Conservation (phyloP, 129 eudicot species). For the Rutidosis leptorrhynchoides region DNA sequence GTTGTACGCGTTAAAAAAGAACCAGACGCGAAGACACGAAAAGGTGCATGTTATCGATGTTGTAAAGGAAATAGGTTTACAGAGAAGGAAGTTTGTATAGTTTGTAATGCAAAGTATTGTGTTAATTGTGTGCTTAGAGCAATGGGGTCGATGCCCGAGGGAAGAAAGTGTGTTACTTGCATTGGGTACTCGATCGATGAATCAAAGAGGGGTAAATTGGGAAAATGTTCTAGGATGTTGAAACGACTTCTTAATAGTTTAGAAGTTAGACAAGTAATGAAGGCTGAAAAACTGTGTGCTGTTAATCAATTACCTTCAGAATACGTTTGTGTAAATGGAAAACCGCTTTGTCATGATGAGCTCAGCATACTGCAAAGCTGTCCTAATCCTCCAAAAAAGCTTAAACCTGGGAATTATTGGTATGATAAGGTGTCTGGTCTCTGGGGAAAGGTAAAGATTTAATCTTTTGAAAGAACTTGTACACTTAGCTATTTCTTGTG, state of each 20-base stretch:
- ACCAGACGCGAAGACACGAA: conserved; percentile 59
- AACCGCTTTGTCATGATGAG: conserved; percentile 83
- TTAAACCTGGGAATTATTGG: conserved; percentile 97
- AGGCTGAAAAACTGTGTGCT: conserved; percentile 84
- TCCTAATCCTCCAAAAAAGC: conserved; percentile 84
- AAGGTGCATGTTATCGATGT: conserved; percentile 92
- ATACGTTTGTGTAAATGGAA: conserved; percentile 77
- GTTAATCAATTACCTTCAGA: conserved; percentile 94
- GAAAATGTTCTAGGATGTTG: conserved; percentile 88
- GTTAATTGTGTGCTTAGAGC: conserved; percentile 91
- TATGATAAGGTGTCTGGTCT: conserved; percentile 99
- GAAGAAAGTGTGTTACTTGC: conserved; percentile 92
- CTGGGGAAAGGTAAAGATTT: conserved; percentile 89
- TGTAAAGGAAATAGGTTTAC: conserved; percentile 78
- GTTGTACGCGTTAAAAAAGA: conserved; percentile 45
- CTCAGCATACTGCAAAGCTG: conserved; percentile 69
- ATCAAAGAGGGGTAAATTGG: conserved; percentile 72
- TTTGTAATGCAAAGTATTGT: conserved; percentile 95
- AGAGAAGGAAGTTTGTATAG: conserved; percentile 93
- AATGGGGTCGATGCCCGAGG: conserved; percentile 99
- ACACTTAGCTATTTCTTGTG: conserved; percentile 3
- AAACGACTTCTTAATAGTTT: conserved; percentile 82
- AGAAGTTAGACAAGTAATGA: conserved; percentile 86
- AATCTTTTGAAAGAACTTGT: conserved; percentile 8
- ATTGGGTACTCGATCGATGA: conserved; percentile 85